Evolutionary conservation across 1,284 basidiomycete species (phyloP).

Genomic region (Gymnopus androsaceus): DNA sequence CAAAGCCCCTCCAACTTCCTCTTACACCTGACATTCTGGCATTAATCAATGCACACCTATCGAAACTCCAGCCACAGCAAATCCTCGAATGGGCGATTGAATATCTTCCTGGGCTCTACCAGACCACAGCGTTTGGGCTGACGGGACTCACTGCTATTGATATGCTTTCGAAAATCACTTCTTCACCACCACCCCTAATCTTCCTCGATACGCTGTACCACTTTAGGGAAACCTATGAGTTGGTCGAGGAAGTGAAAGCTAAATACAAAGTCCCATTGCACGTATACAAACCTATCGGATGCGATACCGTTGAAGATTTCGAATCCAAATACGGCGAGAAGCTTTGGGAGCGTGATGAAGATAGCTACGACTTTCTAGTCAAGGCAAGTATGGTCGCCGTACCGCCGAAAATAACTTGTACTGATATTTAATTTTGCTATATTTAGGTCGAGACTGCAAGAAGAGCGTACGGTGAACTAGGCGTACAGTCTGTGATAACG

Average conservation of each 20-base stretch:
- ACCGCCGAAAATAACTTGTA: too few relatives aligned
- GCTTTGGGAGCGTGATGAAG: conserved; percentile 90
- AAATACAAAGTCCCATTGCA: conserved; percentile 77
- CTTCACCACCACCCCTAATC: conserved; percentile 71
- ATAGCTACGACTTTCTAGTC: conserved; percentile 88
- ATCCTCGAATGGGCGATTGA: conserved; percentile 84
- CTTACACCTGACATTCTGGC: conserved; percentile 64
- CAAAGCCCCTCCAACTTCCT: conserved; percentile 61
- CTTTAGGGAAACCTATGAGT: conserved; percentile 89
- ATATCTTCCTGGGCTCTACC: conserved; percentile 78
- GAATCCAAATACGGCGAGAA: conserved; percentile 80
- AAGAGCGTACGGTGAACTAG: conserved; percentile 82
- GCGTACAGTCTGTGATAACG: conserved; percentile 90
- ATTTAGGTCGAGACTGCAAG: conserved; percentile 94
- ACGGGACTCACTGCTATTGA: conserved; percentile 90
- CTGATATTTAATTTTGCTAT: conserved; percentile 6
- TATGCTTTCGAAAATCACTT: conserved; percentile 84
- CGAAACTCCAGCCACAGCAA: conserved; percentile 72
- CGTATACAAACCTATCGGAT: conserved; percentile 81
- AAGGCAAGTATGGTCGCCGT: conserved; percentile 83
- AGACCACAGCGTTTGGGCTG: conserved; percentile 93
- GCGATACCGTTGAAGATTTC: conserved; percentile 73
- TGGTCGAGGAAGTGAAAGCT: conserved; percentile 79
- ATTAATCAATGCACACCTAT: conserved; percentile 74
- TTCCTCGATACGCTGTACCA: conserved; percentile 98